Percentiles rank a stretch among this genome's conserved stretches.
Conservation (phyloP, 2,329 filamentous ascomycete genomes). For the Cercospora canescens region DNA sequence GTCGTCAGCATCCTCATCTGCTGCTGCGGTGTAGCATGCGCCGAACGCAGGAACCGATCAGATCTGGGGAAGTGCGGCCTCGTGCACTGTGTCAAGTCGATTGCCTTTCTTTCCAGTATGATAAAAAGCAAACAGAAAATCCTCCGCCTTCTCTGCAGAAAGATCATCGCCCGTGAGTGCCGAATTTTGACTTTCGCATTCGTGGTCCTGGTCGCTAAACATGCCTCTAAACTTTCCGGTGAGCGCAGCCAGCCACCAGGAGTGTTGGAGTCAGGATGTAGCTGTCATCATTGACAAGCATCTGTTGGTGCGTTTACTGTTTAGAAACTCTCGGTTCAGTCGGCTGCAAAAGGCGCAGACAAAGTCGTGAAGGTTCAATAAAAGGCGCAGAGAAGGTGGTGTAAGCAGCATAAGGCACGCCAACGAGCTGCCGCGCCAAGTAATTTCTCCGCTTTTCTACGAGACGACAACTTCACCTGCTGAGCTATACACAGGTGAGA, state of each 20-base stretch:
- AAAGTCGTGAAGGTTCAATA: background rate
- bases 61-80: background rate
- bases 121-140: background rate
- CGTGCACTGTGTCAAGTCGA: background rate
- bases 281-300: background rate
- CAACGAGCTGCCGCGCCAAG: background rate
- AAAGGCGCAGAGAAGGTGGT: background rate
- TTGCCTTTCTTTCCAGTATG: background rate
- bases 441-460: background rate
- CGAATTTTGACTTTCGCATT: constrained; percentile 7
- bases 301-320: background rate
- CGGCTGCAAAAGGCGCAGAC: background rate
- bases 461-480: background rate
- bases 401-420: background rate
- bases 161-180: background rate
- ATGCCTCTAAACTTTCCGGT: background rate
- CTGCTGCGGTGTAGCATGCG: background rate
- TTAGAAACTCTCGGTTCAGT: background rate
- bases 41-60: background rate
- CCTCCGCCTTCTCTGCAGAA: background rate
- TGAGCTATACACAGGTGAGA: background rate
- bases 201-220: background rate
- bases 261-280: background rate
- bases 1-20: background rate
- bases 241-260: background rate